These are phyloP conservation scores for Ambrosiella cleistominuta DNA, from an alignment of 2,329 filamentous ascomycete genomes.

Conservation along the genomic window DNA sequence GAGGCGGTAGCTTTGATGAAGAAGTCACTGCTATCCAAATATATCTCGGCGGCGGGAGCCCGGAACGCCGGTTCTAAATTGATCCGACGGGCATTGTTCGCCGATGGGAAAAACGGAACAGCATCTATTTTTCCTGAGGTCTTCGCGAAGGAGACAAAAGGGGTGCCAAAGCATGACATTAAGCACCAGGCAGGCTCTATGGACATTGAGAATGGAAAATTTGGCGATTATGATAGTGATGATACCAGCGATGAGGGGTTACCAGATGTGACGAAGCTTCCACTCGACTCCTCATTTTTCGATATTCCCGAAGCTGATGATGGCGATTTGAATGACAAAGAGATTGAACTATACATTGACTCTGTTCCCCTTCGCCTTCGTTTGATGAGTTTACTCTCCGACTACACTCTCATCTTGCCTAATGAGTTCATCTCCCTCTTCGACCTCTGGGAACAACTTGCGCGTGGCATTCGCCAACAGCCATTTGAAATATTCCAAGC, in stretches of 20 bases:
- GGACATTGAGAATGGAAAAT: slow-evolving; percentile 42
- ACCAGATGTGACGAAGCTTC: not conserved
- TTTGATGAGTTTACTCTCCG: slow-evolving; percentile 39
- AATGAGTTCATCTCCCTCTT: slow-evolving; percentile 24
- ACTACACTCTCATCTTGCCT: slow-evolving; percentile 29
- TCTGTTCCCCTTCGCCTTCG: slow-evolving; percentile 45
- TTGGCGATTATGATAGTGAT: slow-evolving; percentile 33
- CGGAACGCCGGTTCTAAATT: slow-evolving; percentile 31
- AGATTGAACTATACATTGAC: slow-evolving; percentile 23
- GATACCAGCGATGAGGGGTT: slow-evolving; percentile 16
- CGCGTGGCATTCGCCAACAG: slow-evolving; percentile 24
- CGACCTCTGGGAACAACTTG: slow-evolving; percentile 41
- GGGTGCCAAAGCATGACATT: not conserved
- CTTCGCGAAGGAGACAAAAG: slow-evolving; percentile 40
- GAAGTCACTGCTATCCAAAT: slow-evolving; percentile 19
- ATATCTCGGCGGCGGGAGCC: slow-evolving; percentile 31
- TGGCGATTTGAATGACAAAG: slow-evolving; percentile 5
- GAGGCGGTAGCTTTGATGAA: not conserved
- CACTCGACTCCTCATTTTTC: slow-evolving; percentile 2
- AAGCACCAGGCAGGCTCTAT: slow-evolving; percentile 12
- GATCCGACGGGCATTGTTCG: slow-evolving; percentile 49
- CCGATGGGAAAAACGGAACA: slow-evolving; percentile 39
- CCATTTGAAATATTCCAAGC: slow-evolving; percentile 11
- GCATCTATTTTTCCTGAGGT: slow-evolving; percentile 44
- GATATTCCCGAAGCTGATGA: slow-evolving; percentile 1